These are phyloP conservation scores for Thyridium curvatum DNA, from an alignment of 2,329 filamentous ascomycete genomes.

Conservation along the genomic window DNA sequence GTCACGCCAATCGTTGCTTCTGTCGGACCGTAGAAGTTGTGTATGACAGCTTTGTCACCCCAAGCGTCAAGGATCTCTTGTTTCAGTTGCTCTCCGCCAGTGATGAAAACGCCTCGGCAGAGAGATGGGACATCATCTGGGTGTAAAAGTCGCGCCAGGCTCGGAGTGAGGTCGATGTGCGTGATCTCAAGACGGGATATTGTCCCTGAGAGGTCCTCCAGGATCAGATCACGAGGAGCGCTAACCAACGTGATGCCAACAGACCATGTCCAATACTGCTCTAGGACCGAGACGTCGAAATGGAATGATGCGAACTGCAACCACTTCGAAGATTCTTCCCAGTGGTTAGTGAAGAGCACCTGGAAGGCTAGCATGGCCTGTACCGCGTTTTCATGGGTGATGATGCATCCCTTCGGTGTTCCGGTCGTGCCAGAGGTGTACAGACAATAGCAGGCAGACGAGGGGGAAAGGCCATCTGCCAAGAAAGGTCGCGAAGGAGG, in stretches of 20 bases:
- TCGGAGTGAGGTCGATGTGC: slow-evolving; percentile 88
- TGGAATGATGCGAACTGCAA: slow-evolving; percentile 92
- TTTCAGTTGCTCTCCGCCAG: slow-evolving; percentile 80
- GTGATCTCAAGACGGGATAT: slow-evolving; percentile 72
- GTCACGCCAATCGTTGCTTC: slow-evolving; percentile 92
- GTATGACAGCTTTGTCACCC: slow-evolving; percentile 74
- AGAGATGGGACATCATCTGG: slow-evolving; percentile 77
- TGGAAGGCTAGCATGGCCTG: slow-evolving; percentile 88
- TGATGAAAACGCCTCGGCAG: slow-evolving; percentile 83
- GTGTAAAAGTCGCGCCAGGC: slow-evolving; percentile 69
- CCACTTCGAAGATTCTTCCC: slow-evolving; percentile 70
- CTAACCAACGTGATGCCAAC: slow-evolving; percentile 80
- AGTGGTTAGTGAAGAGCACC: slow-evolving; percentile 67
- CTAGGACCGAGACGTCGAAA: slow-evolving; percentile 88
- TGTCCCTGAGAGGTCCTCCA: slow-evolving; percentile 71
- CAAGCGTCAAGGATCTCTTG: slow-evolving; percentile 84
- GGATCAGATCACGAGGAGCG: slow-evolving; percentile 75
- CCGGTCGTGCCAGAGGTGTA: slow-evolving; percentile 88
- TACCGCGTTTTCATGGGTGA: slow-evolving; percentile 83
- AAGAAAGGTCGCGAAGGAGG: slow-evolving; percentile 18
- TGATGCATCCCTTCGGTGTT: slow-evolving; percentile 78
- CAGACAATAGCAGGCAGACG: slow-evolving; percentile 70
- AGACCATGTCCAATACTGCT: slow-evolving; percentile 95
- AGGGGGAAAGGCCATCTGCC: slow-evolving; percentile 27
- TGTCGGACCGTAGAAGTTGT: slow-evolving; percentile 89